These are phyloP conservation scores for Candida ponderosae DNA, from an alignment of 805 yeast genomes.

Conservation along the genomic window DNA sequence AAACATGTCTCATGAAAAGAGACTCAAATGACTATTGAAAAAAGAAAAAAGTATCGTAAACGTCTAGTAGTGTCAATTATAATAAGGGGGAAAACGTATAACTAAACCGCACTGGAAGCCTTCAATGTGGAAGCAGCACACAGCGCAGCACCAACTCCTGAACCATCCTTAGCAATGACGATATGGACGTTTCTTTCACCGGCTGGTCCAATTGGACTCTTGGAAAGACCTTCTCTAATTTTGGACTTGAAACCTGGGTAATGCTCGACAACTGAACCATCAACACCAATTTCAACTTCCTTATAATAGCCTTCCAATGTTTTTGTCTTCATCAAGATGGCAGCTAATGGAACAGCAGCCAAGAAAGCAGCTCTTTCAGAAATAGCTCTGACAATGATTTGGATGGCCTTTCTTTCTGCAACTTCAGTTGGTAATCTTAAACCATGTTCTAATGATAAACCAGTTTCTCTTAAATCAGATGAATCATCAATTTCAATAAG, in stretches of 20 bases:
- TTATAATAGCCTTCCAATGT: conserved; percentile 56
- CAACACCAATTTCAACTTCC: conserved; percentile 90
- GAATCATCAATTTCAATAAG: conserved; percentile 82
- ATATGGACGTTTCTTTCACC: conserved; percentile 69
- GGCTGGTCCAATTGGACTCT: conserved; percentile 65
- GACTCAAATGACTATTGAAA: no score
- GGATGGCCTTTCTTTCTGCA: conserved; percentile 70
- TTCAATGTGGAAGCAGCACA: conserved; percentile 47
- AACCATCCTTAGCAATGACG: conserved; percentile 87
- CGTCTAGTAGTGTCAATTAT: no score
- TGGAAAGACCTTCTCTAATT: conserved; percentile 70
- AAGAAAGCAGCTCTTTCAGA: conserved; percentile 85
- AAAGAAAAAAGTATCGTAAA: no score
- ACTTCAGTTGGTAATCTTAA: conserved; percentile 61
- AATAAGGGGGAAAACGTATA: no score
- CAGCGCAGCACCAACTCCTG: conserved; percentile 96
- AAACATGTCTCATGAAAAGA: no score
- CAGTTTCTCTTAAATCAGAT: conserved; percentile 61
- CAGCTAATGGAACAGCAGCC: conserved; percentile 86
- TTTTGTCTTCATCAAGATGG: conserved; percentile 57
- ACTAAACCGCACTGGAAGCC: background rate
- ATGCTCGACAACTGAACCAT: conserved; percentile 89
- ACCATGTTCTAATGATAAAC: conserved; percentile 54
- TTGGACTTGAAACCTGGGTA: conserved; percentile 85
- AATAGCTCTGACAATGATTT: conserved; percentile 67